Evolutionary conservation across 257 asterid genomes (phyloP).

Genomic region (Jaltomata sinuosa): DNA sequence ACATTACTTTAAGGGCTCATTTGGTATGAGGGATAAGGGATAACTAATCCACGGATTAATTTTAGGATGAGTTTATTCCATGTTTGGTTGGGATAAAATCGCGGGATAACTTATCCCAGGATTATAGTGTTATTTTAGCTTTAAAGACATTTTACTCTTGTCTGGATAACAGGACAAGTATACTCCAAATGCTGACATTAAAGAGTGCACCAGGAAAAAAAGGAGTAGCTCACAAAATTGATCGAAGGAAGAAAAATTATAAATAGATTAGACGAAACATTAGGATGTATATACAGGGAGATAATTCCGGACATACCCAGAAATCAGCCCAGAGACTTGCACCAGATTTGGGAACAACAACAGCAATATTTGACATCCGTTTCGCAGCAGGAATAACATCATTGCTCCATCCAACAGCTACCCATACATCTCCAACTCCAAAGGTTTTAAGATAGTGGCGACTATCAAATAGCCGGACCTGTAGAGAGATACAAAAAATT

Average conservation of each 20-base stretch:
- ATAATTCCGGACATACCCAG: slow-evolving; percentile 48
- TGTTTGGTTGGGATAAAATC: not conserved
- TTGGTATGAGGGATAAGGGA: too few relatives aligned
- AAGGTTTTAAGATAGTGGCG: slow-evolving; percentile 80
- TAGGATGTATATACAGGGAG: not conserved
- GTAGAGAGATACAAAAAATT: not conserved
- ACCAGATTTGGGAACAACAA: slow-evolving; percentile 85
- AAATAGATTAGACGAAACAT: not conserved
- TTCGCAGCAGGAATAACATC: slow-evolving; percentile 86
- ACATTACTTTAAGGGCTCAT: not conserved
- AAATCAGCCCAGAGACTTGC: slow-evolving; percentile 96
- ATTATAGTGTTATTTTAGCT: too few relatives aligned
- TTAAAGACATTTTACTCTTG: not conserved
- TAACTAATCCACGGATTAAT: too few relatives aligned
- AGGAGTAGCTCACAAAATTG: not conserved
- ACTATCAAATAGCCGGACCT: slow-evolving; percentile 88
- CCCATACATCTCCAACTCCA: slow-evolving; percentile 87
- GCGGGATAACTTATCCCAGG: too few relatives aligned
- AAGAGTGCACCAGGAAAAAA: not conserved
- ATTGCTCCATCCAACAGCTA: slow-evolving; percentile 95
- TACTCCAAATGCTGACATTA: not conserved
- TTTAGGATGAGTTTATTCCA: too few relatives aligned
- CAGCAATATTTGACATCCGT: slow-evolving; percentile 78
- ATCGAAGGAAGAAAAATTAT: not conserved
- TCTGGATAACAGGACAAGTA: not conserved